Percentiles rank a stretch among this genome's conserved stretches.
phyloP scores from a whole-genome alignment of 2,329 filamentous ascomycete genomes.

The Xylaria sp. region DNA sequence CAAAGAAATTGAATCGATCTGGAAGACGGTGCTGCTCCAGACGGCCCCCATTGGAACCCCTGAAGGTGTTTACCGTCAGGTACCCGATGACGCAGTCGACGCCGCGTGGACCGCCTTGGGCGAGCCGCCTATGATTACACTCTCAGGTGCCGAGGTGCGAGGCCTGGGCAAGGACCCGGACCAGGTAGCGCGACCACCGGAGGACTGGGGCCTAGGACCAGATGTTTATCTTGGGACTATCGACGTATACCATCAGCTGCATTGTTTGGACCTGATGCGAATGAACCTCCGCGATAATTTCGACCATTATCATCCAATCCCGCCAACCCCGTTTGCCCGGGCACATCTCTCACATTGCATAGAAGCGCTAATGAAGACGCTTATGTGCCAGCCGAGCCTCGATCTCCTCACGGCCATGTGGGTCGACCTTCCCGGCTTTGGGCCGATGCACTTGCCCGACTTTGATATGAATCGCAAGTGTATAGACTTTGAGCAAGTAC shows the following conservation, averaged over 20 bases:
- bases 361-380: slow-evolving; percentile 5
- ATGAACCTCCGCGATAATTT: slow-evolving; percentile 5
- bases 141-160: not conserved
- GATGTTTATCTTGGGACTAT: slow-evolving; percentile 11
- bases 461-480: slow-evolving; percentile 2
- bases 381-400: slow-evolving; percentile 7
- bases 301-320: not conserved
- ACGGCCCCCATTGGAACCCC: not conserved
- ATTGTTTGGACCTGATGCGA: slow-evolving; percentile 1
- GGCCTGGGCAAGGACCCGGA: not conserved
- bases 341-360: slow-evolving; percentile 11
- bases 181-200: slow-evolving; percentile 8
- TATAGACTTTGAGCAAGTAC: slow-evolving; percentile 4
- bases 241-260: not conserved
- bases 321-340: not conserved
- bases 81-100: not conserved
- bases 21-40: not conserved
- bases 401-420: slow-evolving; percentile 5
- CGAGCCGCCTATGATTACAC: slow-evolving; percentile 4
- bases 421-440: not conserved
- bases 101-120: not conserved
- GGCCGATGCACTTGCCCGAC: slow-evolving; percentile 1
- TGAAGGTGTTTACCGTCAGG: slow-evolving; percentile 1
- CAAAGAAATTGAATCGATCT: not conserved
- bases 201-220: slow-evolving; percentile 1